Conservation (phyloP, 2,329 filamentous ascomycete genomes). For the Lasiodiplodia gonubiensis region DNA sequence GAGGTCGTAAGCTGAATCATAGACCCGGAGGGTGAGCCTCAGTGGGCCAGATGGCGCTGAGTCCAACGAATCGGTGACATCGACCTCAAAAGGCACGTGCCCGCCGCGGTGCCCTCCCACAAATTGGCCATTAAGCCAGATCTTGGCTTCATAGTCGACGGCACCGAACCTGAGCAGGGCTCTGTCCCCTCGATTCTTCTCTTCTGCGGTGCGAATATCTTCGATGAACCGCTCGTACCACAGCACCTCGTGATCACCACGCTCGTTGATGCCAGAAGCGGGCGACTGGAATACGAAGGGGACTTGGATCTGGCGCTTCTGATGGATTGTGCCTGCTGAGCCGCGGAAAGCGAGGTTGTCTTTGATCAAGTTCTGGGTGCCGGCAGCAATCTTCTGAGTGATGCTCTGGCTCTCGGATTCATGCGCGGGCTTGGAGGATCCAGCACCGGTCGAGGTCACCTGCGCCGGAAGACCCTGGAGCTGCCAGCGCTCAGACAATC, state of each 20-base stretch:
- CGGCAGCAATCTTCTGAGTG: conserved; percentile 56
- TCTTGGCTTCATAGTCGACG: conserved; percentile 65
- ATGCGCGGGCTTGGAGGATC: conserved; percentile 29
- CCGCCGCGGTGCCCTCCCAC: conserved; percentile 64
- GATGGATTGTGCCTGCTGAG: conserved; percentile 41
- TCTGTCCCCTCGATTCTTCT: conserved; percentile 48
- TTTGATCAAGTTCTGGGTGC: conserved; percentile 55
- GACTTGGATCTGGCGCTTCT: conserved; percentile 63
- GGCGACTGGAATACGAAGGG: conserved; percentile 70
- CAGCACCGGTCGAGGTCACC: conserved; percentile 38
- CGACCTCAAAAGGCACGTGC: conserved; percentile 64
- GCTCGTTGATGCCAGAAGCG: conserved; percentile 67
- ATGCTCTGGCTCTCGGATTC: conserved; percentile 44
- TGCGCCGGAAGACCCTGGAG: conserved; percentile 55
- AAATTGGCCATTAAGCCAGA: conserved; percentile 62
- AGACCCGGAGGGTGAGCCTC: conserved; percentile 62
- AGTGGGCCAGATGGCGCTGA: conserved; percentile 30
- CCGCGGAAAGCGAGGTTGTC: conserved; percentile 50
- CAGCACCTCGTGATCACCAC: conserved; percentile 68
- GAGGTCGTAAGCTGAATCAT: conserved; percentile 68
- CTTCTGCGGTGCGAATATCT: conserved; percentile 55
- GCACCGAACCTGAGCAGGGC: conserved; percentile 64
- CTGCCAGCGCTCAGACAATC: conserved; percentile 61
- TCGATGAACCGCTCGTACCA: conserved; percentile 66
- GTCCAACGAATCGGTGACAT: conserved; percentile 57